Evolutionary conservation across 106 monocot species (phyloP).

Genomic region (Cymbidium sinense): DNA sequence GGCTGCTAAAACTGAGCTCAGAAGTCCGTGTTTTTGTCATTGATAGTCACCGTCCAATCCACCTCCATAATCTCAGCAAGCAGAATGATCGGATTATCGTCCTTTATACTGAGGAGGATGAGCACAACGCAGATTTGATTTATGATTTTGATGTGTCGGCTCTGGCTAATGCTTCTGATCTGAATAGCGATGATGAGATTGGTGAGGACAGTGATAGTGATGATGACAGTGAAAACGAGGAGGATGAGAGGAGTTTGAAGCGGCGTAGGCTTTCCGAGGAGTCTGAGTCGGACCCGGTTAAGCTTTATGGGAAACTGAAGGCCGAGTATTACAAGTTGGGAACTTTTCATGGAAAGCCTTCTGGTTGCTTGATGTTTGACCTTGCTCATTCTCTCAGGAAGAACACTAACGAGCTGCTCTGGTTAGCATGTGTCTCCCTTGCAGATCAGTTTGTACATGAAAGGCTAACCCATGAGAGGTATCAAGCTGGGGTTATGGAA

Average conservation of each 20-base stretch:
- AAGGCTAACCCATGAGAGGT: slow-evolving; percentile 79
- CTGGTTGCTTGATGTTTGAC: slow-evolving; percentile 78
- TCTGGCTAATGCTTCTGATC: slow-evolving; percentile 72
- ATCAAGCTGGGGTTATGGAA: slow-evolving; percentile 72
- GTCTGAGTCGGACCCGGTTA: slow-evolving; percentile 45
- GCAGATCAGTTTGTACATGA: slow-evolving; percentile 93
- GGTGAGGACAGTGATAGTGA: slow-evolving; percentile 40
- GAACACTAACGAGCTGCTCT: slow-evolving; percentile 76
- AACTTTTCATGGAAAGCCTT: slow-evolving; percentile 88
- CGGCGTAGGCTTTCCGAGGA: slow-evolving; percentile 43
- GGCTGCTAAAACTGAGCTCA: slow-evolving; percentile 32
- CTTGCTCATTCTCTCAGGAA: slow-evolving; percentile 74
- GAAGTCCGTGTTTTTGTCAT: slow-evolving; percentile 46
- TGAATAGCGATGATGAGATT: slow-evolving; percentile 64
- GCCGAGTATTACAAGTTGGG: slow-evolving; percentile 77
- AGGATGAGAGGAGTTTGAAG: slow-evolving; percentile 27
- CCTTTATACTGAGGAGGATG: slow-evolving; percentile 72
- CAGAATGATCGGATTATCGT: slow-evolving; percentile 59
- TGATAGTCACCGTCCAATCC: slow-evolving; percentile 83
- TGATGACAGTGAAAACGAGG: slow-evolving; percentile 30
- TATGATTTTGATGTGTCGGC: slow-evolving; percentile 75
- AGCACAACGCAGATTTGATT: slow-evolving; percentile 64
- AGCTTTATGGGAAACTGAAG: slow-evolving; percentile 71
- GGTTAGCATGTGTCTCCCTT: slow-evolving; percentile 87
- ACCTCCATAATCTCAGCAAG: slow-evolving; percentile 75